Base-by-base conservation (phyloP, 208 protist genomes). In the Herpetomonas tarakana region DNA sequence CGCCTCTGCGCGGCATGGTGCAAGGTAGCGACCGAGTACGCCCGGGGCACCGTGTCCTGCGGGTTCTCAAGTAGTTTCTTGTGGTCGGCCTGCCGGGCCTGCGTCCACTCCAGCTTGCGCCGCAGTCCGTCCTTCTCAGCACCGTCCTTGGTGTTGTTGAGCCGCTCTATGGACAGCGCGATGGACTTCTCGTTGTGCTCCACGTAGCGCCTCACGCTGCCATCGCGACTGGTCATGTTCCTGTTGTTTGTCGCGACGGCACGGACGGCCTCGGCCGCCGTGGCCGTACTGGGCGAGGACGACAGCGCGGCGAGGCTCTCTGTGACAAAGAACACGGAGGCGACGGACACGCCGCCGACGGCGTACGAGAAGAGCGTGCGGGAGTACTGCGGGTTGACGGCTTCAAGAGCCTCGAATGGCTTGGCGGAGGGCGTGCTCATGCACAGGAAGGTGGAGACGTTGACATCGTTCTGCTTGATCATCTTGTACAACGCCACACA, bases 331-430 rank as follows among this genome's bases (percentile, higher is more conserved):
- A 83, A 50, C 45, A 83, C 29, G 7, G 50, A 35, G n/a, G 65
- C 74, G 38, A 78, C 66, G 56, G 76, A 82, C 26, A 68, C 74
- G 28, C 83, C 83, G 24, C 73, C 68, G 19, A 89, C 35, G 21
- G 78, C 75, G 62, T 82, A 86, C 52, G 71, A 60, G 27, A 81
- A 81, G 46, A 86, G 68, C 28, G 64, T 72, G 67, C 64, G 71
- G 19, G 78, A 80, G 54, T 83, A 76, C 21, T 76, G 51, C 12
- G 67, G 62, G 27, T 74, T 65, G 58, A 73, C 69, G 11, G 58
- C 58, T 55, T 68, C 58, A 3, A 81, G 57, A 9, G 67, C 74
- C 22, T 57, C 52, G 21, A 77, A 38, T 19, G 67, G 60, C 0
- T 57, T 75, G 14, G 72, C 30, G 45, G 68, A 73, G 2, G 45